These are phyloP conservation scores for Microdochium paspali DNA, from an alignment of 2,329 filamentous ascomycete species.

Conservation along the genomic window DNA sequence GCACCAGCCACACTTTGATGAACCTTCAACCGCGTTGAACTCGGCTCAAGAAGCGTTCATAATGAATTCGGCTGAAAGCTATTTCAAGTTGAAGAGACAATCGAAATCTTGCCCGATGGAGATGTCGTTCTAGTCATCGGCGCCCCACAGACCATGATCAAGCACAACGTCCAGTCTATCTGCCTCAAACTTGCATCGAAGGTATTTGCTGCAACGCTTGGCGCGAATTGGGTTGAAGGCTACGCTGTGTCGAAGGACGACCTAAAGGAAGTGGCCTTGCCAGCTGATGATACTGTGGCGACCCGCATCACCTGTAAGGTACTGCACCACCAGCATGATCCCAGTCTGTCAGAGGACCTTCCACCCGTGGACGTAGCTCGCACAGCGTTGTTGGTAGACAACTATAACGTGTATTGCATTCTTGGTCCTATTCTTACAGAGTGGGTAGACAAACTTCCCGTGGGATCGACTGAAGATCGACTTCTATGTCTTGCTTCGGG, in stretches of 20 bases:
- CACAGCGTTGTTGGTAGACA: neutral
- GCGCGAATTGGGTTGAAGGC: neutral
- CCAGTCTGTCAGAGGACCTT: neutral
- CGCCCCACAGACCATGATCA: neutral
- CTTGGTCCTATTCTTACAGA: too few species aligned
- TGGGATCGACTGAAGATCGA: too few species aligned
- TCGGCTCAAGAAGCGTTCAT: too few species aligned
- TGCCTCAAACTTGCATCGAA: neutral
- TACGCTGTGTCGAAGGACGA: neutral
- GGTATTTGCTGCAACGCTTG: neutral
- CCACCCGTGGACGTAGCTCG: neutral
- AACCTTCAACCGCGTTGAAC: too few species aligned
- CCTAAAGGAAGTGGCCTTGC: neutral
- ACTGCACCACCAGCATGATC: neutral
- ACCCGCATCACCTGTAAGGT: neutral
- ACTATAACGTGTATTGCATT: too few species aligned
- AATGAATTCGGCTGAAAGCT: too few species aligned
- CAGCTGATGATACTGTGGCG: neutral
- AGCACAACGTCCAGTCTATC: neutral
- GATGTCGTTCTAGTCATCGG: neutral
- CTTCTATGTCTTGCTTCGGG: too few species aligned
- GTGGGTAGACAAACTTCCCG: too few species aligned
- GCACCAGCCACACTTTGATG: too few species aligned
- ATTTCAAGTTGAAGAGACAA: too few species aligned
- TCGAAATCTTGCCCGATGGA: neutral